phyloP scores from a whole-genome alignment of 768 basidiomycete species.

The Boletus barrowsii region DNA sequence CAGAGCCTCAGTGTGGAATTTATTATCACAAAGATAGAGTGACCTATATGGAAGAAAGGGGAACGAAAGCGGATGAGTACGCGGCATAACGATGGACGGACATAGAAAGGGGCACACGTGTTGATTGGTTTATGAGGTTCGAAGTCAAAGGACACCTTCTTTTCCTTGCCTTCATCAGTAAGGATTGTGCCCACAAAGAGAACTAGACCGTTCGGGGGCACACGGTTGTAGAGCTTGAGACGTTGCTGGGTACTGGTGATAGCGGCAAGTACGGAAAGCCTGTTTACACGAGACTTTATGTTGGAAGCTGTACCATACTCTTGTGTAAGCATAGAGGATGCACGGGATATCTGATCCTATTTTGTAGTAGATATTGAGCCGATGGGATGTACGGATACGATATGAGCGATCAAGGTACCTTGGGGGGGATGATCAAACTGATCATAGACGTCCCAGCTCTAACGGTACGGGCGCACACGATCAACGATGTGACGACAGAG shows the following conservation, averaged over 20 bases:
- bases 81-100: background rate
- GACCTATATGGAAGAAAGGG: conserved; percentile 50
- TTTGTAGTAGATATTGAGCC: conserved; percentile 1
- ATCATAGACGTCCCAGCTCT: conserved; percentile 99
- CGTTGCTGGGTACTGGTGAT: conserved; percentile 98
- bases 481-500: conserved; percentile 14
- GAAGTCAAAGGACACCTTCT: conserved; percentile 98
- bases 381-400: conserved; percentile 1
- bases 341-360: conserved; percentile 91
- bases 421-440: conserved; percentile 94
- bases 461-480: conserved; percentile 15
- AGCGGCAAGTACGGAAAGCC: conserved; percentile 94
- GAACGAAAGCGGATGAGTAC: background rate
- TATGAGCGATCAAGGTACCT: conserved; percentile 45
- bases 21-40: conserved; percentile 98
- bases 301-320: conserved; percentile 99
- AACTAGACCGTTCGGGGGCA: conserved; percentile 95
- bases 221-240: conserved; percentile 93
- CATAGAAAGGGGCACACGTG: conserved; percentile 57
- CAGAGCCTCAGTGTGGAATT: conserved; percentile 97
- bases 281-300: conserved; percentile 98
- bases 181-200: conserved; percentile 97
- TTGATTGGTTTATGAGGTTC: conserved; percentile 99
- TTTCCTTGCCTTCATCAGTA: conserved; percentile 98
- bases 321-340: conserved; percentile 94